Evolutionary conservation across 495 filamentous ascomycete species (phyloP).

Genomic region (Aspergillus ellipticus): DNA sequence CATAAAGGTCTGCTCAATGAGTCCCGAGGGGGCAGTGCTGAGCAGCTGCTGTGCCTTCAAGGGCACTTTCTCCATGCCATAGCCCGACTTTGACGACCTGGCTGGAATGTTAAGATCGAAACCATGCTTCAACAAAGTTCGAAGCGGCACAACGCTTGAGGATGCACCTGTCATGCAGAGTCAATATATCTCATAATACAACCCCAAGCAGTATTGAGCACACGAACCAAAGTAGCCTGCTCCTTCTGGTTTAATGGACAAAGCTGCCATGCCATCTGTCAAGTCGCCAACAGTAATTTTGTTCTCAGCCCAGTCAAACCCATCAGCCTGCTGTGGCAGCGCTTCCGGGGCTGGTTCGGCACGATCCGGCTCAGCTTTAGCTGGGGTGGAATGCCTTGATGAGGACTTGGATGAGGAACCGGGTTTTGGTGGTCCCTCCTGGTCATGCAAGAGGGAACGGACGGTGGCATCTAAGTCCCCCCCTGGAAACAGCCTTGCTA

Average conservation of each 20-base stretch:
- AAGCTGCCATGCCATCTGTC: constrained; percentile 51
- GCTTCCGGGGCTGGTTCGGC: constrained; percentile 41
- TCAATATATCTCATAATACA: constrained; percentile 7
- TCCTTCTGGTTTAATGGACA: constrained; percentile 48
- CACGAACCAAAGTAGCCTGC: constrained; percentile 47
- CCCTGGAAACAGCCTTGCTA: constrained; percentile 42
- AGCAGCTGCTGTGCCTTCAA: constrained; percentile 42
- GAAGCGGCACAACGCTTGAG: constrained; percentile 45
- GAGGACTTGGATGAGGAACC: constrained; percentile 36
- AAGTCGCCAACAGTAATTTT: constrained; percentile 42
- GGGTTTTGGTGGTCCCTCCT: constrained; percentile 28
- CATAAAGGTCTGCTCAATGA: constrained; percentile 46
- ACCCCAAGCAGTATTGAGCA: background rate
- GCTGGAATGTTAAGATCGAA: constrained; percentile 44
- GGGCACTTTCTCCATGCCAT: constrained; percentile 26
- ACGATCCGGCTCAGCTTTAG: constrained; percentile 34
- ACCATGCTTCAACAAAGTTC: constrained; percentile 43
- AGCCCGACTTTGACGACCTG: constrained; percentile 23
- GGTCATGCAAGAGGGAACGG: constrained; percentile 41
- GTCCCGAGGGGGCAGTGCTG: constrained; percentile 39
- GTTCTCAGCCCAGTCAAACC: constrained; percentile 52
- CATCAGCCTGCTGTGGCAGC: constrained; percentile 47
- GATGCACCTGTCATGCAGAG: constrained; percentile 31
- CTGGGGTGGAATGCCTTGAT: constrained; percentile 38
- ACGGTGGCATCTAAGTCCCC: constrained; percentile 47